phyloP scores from a whole-genome alignment of 208 protist genomes.

The Trypanosoma cruzi region DNA sequence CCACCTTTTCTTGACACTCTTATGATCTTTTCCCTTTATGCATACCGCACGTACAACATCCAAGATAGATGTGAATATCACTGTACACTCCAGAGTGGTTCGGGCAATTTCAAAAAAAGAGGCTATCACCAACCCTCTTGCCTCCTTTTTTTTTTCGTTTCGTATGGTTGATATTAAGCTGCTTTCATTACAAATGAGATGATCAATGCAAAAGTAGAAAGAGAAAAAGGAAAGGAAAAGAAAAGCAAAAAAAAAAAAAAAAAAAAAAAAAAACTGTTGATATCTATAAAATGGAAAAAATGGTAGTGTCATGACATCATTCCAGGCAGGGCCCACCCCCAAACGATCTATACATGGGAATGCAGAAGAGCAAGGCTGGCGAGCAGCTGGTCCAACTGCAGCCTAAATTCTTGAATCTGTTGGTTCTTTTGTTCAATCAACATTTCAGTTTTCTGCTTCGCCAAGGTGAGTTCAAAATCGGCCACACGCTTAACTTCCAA shows the following conservation, averaged over 20 bases:
- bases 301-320: not conserved
- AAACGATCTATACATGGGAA: not conserved
- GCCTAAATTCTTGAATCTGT: slow-evolving; percentile 75
- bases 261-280: not conserved
- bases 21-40: too few species aligned
- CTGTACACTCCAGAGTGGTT: not conserved
- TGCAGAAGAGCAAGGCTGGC: slow-evolving; percentile 24
- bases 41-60: not conserved
- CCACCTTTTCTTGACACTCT: not conserved
- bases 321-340: not conserved
- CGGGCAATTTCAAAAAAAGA: not conserved
- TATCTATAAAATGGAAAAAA: not conserved
- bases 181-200: not conserved
- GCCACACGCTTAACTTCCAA: slow-evolving; percentile 56
- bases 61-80: not conserved
- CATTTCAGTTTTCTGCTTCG: slow-evolving; percentile 62
- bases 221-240: not conserved
- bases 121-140: not conserved
- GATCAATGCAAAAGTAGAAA: not conserved
- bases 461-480: slow-evolving; percentile 61
- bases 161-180: not conserved
- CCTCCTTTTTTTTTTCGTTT: not conserved
- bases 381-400: slow-evolving; percentile 77
- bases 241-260: not conserved
- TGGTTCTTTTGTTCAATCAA: slow-evolving; percentile 83